A percentile compares a stretch with the other conserved stretches of the same genome.
phyloP scores from a whole-genome alignment of 2,329 filamentous ascomycete species.

The Colletotrichum tropicale region DNA sequence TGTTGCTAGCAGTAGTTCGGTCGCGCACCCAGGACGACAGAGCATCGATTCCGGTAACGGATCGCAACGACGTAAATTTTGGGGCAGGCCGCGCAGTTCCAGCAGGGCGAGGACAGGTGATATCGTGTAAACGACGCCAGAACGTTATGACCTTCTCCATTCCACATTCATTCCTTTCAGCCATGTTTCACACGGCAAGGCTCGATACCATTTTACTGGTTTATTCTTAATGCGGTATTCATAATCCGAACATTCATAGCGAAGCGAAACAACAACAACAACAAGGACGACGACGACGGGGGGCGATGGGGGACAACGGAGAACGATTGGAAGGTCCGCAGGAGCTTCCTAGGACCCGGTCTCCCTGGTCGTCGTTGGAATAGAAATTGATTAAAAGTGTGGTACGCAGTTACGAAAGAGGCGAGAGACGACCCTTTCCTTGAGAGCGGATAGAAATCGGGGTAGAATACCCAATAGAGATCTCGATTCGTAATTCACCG shows the following conservation, averaged over 20 bases:
- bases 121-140: not conserved
- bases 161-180: not conserved
- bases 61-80: conserved; percentile 9
- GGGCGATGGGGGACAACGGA: not conserved
- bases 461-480: conserved; percentile 20
- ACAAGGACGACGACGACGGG: not conserved
- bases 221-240: conserved; percentile 4
- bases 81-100: conserved; percentile 10
- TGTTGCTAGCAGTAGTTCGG: not conserved
- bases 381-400: not conserved
- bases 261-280: not conserved
- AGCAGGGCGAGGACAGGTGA: not conserved
- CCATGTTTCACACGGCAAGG: not conserved
- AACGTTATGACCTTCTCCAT: not conserved
- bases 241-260: not conserved
- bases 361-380: not conserved
- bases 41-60: conserved; percentile 7
- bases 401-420: not conserved
- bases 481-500: not conserved
- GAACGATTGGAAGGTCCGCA: not conserved
- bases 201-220: not conserved
- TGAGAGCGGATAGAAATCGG: not conserved
- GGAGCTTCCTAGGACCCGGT: not conserved
- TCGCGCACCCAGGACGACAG: not conserved
- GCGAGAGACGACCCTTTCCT: not conserved